Conservation (phyloP, 768 basidiomycete species). For the Pleurotus platypus region DNA sequence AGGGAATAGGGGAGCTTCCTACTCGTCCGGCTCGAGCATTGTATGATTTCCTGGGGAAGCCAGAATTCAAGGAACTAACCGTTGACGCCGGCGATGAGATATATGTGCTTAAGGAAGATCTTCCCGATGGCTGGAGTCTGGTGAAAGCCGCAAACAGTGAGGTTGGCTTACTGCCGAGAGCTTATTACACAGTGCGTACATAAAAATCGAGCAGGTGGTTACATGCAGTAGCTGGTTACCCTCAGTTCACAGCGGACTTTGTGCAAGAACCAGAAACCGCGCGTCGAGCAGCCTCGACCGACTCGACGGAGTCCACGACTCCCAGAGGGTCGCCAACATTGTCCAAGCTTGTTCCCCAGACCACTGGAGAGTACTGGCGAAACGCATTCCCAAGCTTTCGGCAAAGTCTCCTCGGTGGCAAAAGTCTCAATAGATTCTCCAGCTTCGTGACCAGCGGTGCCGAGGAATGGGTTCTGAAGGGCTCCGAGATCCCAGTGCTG, state of each 20-base stretch:
- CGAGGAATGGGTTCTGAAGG: conserved; percentile 79
- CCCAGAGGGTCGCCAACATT: conserved; percentile 40
- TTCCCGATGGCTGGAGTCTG: conserved; percentile 80
- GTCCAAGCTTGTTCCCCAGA: conserved; percentile 54
- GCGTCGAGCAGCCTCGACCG: conserved; percentile 32
- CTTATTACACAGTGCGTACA: conserved; percentile 67
- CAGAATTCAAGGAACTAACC: conserved; percentile 68
- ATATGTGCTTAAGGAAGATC: conserved; percentile 66
- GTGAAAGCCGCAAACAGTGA: conserved; percentile 55
- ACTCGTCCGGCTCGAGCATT: conserved; percentile 60
- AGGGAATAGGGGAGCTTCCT: conserved; percentile 22
- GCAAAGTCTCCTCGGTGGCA: conserved; percentile 71
- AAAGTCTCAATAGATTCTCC: conserved; percentile 80
- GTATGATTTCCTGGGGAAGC: conserved; percentile 72
- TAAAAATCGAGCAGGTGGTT: not conserved
- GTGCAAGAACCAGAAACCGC: conserved; percentile 18
- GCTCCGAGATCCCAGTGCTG: conserved; percentile 32
- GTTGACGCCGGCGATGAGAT: conserved; percentile 70
- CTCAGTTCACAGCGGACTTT: conserved; percentile 67
- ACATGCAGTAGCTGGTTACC: not conserved
- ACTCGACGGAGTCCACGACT: conserved; percentile 47
- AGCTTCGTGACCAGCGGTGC: conserved; percentile 84
- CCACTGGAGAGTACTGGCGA: conserved; percentile 63
- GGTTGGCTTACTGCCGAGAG: conserved; percentile 63
- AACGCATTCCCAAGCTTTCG: conserved; percentile 61